Conservation (phyloP, 371 early-diverging fungal species). For the Haplosporangium sp. region DNA sequence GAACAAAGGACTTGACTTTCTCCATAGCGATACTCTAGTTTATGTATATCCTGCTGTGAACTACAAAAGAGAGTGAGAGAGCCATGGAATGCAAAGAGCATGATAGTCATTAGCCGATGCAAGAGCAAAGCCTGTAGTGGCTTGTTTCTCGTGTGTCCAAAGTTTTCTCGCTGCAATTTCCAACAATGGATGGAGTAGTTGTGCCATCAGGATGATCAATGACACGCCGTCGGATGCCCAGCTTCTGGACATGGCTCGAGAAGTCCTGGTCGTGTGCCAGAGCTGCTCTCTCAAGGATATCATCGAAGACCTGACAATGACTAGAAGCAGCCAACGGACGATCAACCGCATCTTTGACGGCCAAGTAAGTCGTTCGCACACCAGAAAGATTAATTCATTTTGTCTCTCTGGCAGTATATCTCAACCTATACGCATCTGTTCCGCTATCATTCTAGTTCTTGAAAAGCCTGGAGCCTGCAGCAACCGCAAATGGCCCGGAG, state of each 20-base stretch:
- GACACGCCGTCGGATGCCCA: conserved; percentile 19
- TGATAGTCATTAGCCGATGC: no score
- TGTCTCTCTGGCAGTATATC: not conserved
- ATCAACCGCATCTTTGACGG: conserved; percentile 50
- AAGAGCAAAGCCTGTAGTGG: no score
- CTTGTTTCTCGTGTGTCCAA: no score
- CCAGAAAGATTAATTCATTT: not conserved
- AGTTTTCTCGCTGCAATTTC: no score
- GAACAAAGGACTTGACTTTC: conserved; percentile 26
- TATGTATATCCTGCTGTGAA: not conserved
- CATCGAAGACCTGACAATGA: conserved; percentile 37
- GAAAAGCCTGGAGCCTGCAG: not conserved
- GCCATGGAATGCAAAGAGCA: not conserved
- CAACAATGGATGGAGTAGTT: not conserved
- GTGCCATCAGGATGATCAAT: conserved; percentile 9
- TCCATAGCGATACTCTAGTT: conserved; percentile 15
- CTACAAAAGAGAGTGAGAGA: not conserved
- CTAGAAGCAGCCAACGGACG: conserved; percentile 25
- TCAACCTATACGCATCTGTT: not conserved
- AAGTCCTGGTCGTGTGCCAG: conserved; percentile 38
- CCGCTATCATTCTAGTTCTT: conserved; percentile 5
- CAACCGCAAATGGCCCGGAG: not conserved
- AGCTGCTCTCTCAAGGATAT: conserved; percentile 29
- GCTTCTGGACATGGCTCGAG: conserved; percentile 49
- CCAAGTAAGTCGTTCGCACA: conserved; percentile 11